Evolutionary conservation across 139 green algal genomes (phyloP).

Genomic region (Chlamydomonas eustigma): DNA sequence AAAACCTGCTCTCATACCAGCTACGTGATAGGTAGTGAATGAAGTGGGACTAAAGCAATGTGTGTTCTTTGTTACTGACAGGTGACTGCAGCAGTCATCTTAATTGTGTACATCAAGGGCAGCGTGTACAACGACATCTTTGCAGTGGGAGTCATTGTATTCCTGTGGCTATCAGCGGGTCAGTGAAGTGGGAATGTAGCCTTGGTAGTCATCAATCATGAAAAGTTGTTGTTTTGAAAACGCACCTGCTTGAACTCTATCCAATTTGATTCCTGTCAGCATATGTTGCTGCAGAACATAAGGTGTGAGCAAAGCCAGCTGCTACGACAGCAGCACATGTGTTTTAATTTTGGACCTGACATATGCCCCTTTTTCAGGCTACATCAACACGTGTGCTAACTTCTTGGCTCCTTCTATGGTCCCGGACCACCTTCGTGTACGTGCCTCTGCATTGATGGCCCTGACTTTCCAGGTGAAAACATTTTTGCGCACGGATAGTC

Average conservation of each 20-base stretch:
- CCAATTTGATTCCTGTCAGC: too few relatives aligned
- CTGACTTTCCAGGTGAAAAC: slow-evolving; percentile 46
- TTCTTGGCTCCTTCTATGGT: slow-evolving; percentile 53
- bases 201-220: too few relatives aligned
- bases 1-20: too few relatives aligned
- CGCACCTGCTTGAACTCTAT: too few relatives aligned
- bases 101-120: slow-evolving; percentile 69
- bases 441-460: slow-evolving; percentile 54
- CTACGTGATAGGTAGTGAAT: too few relatives aligned
- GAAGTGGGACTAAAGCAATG: too few relatives aligned
- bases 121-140: slow-evolving; percentile 36
- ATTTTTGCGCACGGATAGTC: not conserved
- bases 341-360: too few relatives aligned
- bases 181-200: too few relatives aligned
- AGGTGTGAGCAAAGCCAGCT: too few relatives aligned
- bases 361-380: slow-evolving; percentile 14
- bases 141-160: slow-evolving; percentile 29
- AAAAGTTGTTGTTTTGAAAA: too few relatives aligned
- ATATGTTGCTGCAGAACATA: too few relatives aligned
- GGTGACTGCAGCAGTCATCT: slow-evolving; percentile 28
- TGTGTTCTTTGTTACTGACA: slow-evolving; percentile 14
- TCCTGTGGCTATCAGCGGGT: slow-evolving; percentile 39
- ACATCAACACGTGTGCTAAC: slow-evolving; percentile 41
- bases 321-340: too few relatives aligned
- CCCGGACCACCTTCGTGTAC: slow-evolving; percentile 30